Conservation (phyloP, 768 basidiomycete genomes). For the Paxillus rubicundulus region DNA sequence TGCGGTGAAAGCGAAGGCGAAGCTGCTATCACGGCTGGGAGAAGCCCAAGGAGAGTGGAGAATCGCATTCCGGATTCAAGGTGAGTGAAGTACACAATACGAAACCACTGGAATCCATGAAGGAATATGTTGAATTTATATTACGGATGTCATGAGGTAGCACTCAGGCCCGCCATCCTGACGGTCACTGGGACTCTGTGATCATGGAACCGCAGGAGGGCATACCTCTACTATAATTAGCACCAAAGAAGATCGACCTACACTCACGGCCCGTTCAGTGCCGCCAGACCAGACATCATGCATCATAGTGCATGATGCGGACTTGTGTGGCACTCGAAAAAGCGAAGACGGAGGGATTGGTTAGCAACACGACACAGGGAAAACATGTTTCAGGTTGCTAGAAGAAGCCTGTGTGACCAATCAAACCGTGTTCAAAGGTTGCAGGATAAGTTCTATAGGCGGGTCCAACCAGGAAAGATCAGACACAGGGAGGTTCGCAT, state of each 20-base stretch:
- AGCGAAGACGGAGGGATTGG: neutral
- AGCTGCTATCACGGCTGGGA: neutral
- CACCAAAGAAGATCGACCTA: no score
- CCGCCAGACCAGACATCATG: neutral
- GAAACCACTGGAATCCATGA: neutral
- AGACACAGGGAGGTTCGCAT: neutral
- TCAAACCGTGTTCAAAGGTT: neutral
- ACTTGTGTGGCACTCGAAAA: neutral
- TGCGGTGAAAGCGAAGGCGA: neutral
- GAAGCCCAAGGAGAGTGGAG: neutral
- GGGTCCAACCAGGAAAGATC: neutral
- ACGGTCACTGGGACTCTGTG: no score
- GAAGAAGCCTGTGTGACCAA: neutral
- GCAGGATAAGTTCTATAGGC: neutral
- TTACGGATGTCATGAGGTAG: neutral
- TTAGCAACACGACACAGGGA: neutral
- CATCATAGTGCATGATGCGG: no score
- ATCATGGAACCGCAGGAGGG: neutral
- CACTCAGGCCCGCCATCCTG: neutral
- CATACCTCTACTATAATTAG: no score
- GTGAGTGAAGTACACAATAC: neutral
- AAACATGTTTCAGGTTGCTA: neutral
- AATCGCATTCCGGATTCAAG: neutral
- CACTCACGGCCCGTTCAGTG: neutral
- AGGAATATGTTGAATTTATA: slow-evolving; percentile 2